phyloP scores from a whole-genome alignment of 129 eudicot genomes.

The Lonicera japonica region DNA sequence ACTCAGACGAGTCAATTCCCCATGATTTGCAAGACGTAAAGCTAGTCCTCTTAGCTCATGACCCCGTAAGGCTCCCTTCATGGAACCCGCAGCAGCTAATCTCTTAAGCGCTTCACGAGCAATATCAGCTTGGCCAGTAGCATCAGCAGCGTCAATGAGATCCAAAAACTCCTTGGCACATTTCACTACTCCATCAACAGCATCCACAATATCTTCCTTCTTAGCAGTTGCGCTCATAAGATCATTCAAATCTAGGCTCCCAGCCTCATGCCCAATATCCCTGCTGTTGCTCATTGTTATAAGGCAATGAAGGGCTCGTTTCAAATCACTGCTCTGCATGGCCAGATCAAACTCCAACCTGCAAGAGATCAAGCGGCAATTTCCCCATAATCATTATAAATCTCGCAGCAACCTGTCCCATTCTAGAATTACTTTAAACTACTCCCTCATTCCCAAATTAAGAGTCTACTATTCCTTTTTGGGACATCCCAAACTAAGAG shows the following conservation, averaged over 20 bases:
- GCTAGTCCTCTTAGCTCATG: conserved; percentile 86
- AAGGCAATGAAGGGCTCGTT: conserved; percentile 92
- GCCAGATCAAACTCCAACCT: conserved; percentile 96
- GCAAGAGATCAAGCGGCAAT: conserved; percentile 12
- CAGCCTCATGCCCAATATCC: conserved; percentile 82
- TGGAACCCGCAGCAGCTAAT: conserved; percentile 95
- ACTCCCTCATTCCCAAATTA: too few relatives aligned
- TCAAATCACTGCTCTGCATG: conserved; percentile 85
- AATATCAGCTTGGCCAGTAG: conserved; percentile 88
- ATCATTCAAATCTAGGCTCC: conserved; percentile 79
- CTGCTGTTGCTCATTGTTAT: conserved; percentile 97
- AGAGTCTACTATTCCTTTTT: too few relatives aligned
- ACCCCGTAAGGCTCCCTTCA: conserved; percentile 89
- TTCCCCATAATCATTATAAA: too few relatives aligned
- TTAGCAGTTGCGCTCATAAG: conserved; percentile 69
- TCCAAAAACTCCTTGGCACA: conserved; percentile 82
- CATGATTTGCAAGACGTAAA: conserved; percentile 91
- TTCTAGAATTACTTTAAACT: too few relatives aligned
- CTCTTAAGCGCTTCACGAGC: conserved; percentile 96
- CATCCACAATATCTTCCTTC: conserved; percentile 87
- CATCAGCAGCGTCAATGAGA: conserved; percentile 97
- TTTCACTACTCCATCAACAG: conserved; percentile 91
- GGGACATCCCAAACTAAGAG: too few relatives aligned
- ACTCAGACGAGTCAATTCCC: conserved; percentile 89
- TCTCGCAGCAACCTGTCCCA: too few relatives aligned